These are phyloP conservation scores for Boechera retrofracta DNA, from an alignment of 345 rosid genomes.

Conservation along the genomic window DNA sequence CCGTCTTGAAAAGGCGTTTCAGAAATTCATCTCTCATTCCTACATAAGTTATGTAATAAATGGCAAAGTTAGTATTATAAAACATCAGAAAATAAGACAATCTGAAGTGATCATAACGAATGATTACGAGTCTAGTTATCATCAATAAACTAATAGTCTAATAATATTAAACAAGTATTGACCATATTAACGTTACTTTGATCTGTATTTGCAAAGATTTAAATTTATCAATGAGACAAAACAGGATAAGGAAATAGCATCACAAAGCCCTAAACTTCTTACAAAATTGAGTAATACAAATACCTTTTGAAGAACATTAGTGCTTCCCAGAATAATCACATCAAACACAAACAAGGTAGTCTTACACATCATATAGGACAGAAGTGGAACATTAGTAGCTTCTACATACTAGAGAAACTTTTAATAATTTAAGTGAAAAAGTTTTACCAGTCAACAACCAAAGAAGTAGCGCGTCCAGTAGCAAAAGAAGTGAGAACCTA, in stretches of 20 bases:
- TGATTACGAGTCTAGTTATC: no score
- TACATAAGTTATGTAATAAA: no score
- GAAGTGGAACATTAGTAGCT: slow-evolving; percentile 26
- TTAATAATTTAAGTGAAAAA: slow-evolving; percentile 15
- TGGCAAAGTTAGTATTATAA: no score
- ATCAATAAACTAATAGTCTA: no score
- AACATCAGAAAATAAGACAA: no score
- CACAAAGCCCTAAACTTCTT: slow-evolving; percentile 1
- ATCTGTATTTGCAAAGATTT: no score
- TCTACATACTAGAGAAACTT: slow-evolving; percentile 5
- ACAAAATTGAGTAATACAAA: slow-evolving; percentile 1
- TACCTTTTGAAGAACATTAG: slow-evolving; percentile 92
- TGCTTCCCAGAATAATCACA: slow-evolving; percentile 13
- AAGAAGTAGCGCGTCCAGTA: slow-evolving; percentile 95
- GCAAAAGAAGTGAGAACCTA: slow-evolving; percentile 99
- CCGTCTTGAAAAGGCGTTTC: no score
- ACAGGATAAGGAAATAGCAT: neutral
- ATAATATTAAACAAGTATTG: no score
- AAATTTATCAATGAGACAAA: no score
- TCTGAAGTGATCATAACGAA: no score
- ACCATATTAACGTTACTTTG: no score
- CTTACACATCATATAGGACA: slow-evolving; percentile 19
- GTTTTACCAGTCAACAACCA: slow-evolving; percentile 89
- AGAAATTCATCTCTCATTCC: no score
- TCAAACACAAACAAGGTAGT: slow-evolving; percentile 13